Conservation (phyloP, 192 early-diverging fungal genomes). For the Ambispora gerdemannii region DNA sequence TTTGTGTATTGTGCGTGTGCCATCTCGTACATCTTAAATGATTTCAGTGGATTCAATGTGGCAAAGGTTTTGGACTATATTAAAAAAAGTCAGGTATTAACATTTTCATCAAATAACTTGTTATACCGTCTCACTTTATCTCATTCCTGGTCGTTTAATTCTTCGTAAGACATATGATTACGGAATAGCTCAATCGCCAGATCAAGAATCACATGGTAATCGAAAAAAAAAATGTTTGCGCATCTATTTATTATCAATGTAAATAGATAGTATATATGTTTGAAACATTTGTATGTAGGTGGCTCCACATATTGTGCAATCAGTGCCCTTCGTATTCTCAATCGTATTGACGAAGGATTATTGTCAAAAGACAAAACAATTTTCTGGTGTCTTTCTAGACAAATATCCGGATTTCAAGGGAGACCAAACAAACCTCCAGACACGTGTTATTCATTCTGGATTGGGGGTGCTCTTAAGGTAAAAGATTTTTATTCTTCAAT, state of each 20-base stretch:
- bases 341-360: constrained; percentile 51
- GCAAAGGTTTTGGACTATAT: constrained; percentile 59
- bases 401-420: constrained; percentile 86
- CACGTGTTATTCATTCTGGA: constrained; percentile 98
- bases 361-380: constrained; percentile 51
- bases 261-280: neutral
- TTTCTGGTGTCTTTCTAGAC: constrained; percentile 78
- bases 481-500: constrained; percentile 18
- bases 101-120: neutral
- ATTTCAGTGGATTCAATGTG: constrained; percentile 84
- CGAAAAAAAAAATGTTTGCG: too few species aligned
- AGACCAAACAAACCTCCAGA: constrained; percentile 83
- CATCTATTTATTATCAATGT: neutral
- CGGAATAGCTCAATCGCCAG: constrained; percentile 75
- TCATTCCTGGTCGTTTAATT: neutral
- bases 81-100: constrained; percentile 49
- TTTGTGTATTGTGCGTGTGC: constrained; percentile 90
- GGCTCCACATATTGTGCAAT: constrained; percentile 89
- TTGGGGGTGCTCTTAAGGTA: constrained; percentile 77
- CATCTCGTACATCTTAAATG: constrained; percentile 76
- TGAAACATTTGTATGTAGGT: constrained; percentile 43
- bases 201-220: constrained; percentile 79
- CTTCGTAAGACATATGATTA: constrained; percentile 58
- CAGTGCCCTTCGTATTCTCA: constrained; percentile 75
- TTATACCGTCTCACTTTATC: neutral